These are phyloP conservation scores for Nannizziopsis arthrosporioides DNA, from an alignment of 2,329 filamentous ascomycete genomes.

Conservation along the genomic window DNA sequence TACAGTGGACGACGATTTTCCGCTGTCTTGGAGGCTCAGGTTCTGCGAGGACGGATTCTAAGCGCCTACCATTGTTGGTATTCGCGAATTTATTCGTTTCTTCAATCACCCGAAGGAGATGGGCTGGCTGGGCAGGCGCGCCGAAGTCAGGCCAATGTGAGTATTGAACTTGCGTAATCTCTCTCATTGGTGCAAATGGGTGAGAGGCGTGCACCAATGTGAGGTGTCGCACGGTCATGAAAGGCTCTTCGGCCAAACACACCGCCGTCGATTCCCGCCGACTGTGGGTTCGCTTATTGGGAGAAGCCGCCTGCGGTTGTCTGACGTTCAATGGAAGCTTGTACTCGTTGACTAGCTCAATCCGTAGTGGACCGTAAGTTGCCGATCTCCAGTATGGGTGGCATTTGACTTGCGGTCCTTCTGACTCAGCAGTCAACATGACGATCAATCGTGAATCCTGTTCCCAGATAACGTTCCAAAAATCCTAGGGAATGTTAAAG, in stretches of 20 bases:
- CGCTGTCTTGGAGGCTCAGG: slow-evolving; percentile 46
- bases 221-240: slow-evolving; percentile 77
- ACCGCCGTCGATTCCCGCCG: slow-evolving; percentile 4
- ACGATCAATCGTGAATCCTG: slow-evolving; percentile 90
- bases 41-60: slow-evolving; percentile 44
- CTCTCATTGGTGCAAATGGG: slow-evolving; percentile 75
- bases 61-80: slow-evolving; percentile 22
- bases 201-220: slow-evolving; percentile 62
- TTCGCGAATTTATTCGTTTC: slow-evolving; percentile 59
- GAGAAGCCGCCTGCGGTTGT: neutral
- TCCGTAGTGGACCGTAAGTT: slow-evolving; percentile 63
- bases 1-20: slow-evolving; percentile 87
- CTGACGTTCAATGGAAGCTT: slow-evolving; percentile 60
- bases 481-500: slow-evolving; percentile 53
- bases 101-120: slow-evolving; percentile 81
- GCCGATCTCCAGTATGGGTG: slow-evolving; percentile 82
- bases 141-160: slow-evolving; percentile 97
- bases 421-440: slow-evolving; percentile 88
- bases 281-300: slow-evolving; percentile 34
- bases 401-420: slow-evolving; percentile 88
- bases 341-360: slow-evolving; percentile 70
- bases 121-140: slow-evolving; percentile 73
- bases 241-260: slow-evolving; percentile 39
- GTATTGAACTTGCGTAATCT: slow-evolving; percentile 91
- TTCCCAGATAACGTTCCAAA: slow-evolving; percentile 97